These are phyloP conservation scores for Solanum sitiens DNA, from an alignment of 257 asterid genomes.

Conservation along the genomic window DNA sequence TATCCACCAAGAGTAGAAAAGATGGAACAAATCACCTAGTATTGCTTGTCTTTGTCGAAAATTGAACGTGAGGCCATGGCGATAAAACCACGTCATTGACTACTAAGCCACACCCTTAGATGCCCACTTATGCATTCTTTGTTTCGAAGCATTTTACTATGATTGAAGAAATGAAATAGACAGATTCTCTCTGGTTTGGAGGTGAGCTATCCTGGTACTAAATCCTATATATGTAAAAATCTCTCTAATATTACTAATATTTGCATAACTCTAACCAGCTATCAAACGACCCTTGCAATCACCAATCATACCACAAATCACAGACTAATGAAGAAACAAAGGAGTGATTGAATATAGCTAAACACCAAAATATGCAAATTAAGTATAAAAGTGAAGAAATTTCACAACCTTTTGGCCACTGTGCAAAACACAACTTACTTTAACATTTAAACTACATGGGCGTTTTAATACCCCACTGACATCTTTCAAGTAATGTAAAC, in stretches of 20 bases:
- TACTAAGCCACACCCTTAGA: too few species aligned
- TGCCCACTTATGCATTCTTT: neutral
- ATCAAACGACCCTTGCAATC: neutral
- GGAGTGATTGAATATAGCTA: neutral
- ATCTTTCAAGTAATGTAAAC: too few species aligned
- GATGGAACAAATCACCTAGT: neutral
- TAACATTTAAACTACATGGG: too few species aligned
- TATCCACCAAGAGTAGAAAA: too few species aligned
- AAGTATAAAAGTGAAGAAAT: neutral
- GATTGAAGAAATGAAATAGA: neutral
- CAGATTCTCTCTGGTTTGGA: neutral
- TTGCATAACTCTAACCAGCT: neutral
- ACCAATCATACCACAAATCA: neutral
- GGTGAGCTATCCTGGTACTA: neutral
- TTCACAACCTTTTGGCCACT: conserved; percentile 78
- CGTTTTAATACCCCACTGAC: too few species aligned
- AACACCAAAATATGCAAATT: neutral
- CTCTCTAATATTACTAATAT: too few species aligned
- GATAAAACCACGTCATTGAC: neutral
- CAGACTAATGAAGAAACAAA: neutral
- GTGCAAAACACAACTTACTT: conserved; percentile 18
- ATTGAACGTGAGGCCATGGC: neutral
- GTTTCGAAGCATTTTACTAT: neutral
- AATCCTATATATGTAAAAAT: neutral
- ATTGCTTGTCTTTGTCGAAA: neutral